phyloP scores from a whole-genome alignment of 1,284 basidiomycete genomes.

The Irpex sp. region DNA sequence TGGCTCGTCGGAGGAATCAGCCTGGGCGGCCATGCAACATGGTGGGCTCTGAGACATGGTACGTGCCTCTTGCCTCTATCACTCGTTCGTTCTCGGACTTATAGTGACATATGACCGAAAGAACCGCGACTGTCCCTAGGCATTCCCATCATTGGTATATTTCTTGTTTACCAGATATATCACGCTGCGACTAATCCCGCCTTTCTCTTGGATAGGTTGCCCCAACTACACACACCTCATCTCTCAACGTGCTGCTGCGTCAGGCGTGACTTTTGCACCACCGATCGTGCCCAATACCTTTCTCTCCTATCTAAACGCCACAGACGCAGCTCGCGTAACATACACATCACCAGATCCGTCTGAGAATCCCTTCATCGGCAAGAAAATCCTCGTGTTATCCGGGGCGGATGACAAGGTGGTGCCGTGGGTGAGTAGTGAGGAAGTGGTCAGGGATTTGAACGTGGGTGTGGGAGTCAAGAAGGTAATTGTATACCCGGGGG shows the following conservation, averaged over 20 bases:
- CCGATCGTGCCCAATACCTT: not conserved
- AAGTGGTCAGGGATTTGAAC: slow-evolving; percentile 44
- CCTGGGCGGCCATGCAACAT: slow-evolving; percentile 76
- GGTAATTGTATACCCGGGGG: slow-evolving; percentile 38
- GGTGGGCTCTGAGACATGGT: slow-evolving; percentile 67
- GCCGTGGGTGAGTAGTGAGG: slow-evolving; percentile 44
- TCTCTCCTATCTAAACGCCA: not conserved
- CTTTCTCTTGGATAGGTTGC: not conserved
- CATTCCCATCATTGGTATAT: slow-evolving; percentile 7
- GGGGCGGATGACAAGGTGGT: slow-evolving; percentile 50
- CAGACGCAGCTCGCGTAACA: not conserved
- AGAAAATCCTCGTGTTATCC: slow-evolving; percentile 64
- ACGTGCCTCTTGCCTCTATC: slow-evolving; percentile 12
- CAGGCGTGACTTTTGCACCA: not conserved
- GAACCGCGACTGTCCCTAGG: slow-evolving; percentile 4
- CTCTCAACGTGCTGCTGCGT: not conserved
- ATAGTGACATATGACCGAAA: not conserved
- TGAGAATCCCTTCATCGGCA: slow-evolving; percentile 57
- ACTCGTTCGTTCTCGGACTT: not conserved
- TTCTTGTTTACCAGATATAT: no score
- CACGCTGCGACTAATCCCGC: no score
- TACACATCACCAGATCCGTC: not conserved
- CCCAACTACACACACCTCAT: not conserved
- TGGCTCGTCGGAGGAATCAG: slow-evolving; percentile 74
- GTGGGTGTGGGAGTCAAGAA: slow-evolving; percentile 46